Evolutionary conservation across 2,329 filamentous ascomycete genomes (phyloP).

Genomic region (Fusarium paranaense): DNA sequence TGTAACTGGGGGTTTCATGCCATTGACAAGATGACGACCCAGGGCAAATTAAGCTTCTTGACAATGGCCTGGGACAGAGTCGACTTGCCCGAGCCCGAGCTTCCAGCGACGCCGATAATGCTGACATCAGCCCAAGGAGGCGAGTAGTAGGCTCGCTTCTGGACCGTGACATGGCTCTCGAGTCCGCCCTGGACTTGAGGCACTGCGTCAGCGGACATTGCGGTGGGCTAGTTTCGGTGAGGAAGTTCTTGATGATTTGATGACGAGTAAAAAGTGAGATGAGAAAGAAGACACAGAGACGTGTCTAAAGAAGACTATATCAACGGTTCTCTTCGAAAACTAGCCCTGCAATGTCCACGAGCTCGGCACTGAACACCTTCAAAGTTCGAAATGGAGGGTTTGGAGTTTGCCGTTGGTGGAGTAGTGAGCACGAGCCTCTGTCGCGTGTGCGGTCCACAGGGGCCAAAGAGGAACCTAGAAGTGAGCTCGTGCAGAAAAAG

Average conservation of each 20-base stretch:
- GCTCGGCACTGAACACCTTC: slow-evolving; percentile 19
- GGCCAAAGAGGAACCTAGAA: slow-evolving; percentile 31
- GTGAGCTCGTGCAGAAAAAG: slow-evolving; percentile 25
- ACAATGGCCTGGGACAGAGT: slow-evolving; percentile 94
- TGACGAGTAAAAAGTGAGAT: background rate
- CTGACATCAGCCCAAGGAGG: slow-evolving; percentile 97
- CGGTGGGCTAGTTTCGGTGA: slow-evolving; percentile 36
- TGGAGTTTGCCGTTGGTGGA: slow-evolving; percentile 36
- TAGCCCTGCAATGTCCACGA: slow-evolving; percentile 40
- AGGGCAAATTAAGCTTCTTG: slow-evolving; percentile 88
- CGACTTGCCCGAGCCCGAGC: slow-evolving; percentile 94
- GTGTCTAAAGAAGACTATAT: slow-evolving; percentile 5
- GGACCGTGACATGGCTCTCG: slow-evolving; percentile 61
- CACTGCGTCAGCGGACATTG: slow-evolving; percentile 35
- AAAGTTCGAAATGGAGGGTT: slow-evolving; percentile 35
- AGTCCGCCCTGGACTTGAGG: slow-evolving; percentile 36
- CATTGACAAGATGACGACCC: slow-evolving; percentile 98
- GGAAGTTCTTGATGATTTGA: slow-evolving; percentile 11
- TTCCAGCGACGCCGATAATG: slow-evolving; percentile 96
- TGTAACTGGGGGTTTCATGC: slow-evolving; percentile 59
- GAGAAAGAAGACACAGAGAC: background rate
- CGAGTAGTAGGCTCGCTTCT: slow-evolving; percentile 79
- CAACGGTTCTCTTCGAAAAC: slow-evolving; percentile 27
- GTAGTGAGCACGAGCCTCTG: slow-evolving; percentile 39
- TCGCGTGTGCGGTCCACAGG: slow-evolving; percentile 40